phyloP scores from a whole-genome alignment of 208 protist species.

The Acanthamoeba lenticulata region DNA sequence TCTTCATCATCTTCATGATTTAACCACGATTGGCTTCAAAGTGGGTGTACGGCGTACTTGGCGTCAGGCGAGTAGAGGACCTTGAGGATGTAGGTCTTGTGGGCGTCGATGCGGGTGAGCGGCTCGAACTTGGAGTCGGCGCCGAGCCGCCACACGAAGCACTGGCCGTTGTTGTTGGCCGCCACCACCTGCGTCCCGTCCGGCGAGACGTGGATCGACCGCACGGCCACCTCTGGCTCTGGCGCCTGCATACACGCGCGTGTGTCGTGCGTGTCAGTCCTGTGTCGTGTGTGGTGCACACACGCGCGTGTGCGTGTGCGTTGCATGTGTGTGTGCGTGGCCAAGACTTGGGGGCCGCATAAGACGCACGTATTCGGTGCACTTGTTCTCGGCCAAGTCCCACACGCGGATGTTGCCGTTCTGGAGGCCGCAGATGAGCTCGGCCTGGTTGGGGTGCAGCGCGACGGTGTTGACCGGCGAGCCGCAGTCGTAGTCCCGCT shows the following conservation, averaged over 20 bases:
- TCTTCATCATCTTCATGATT: background rate
- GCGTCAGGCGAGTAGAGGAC: slow-evolving; percentile 85
- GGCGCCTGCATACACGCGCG: slow-evolving; percentile 76
- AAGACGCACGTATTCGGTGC: slow-evolving; percentile 81
- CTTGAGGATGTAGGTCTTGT: slow-evolving; percentile 88
- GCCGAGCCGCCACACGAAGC: slow-evolving; percentile 80
- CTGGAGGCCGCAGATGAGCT: slow-evolving; percentile 89
- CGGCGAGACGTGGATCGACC: slow-evolving; percentile 77
- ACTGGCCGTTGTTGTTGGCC: slow-evolving; percentile 85
- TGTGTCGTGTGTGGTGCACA: too few species aligned
- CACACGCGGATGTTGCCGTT: slow-evolving; percentile 88
- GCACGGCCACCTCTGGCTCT: slow-evolving; percentile 83
- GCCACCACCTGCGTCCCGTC: slow-evolving; percentile 83
- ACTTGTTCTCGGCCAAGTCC: slow-evolving; percentile 87
- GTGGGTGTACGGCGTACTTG: slow-evolving; percentile 68
- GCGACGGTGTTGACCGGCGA: slow-evolving; percentile 87
- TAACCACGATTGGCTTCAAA: background rate
- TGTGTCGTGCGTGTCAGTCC: too few species aligned
- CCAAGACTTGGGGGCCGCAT: background rate
- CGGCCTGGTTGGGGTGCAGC: slow-evolving; percentile 88
- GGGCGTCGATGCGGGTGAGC: slow-evolving; percentile 76
- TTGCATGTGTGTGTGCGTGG: background rate
- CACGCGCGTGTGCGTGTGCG: background rate
- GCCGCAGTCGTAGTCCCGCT: slow-evolving; percentile 85
- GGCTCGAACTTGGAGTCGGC: slow-evolving; percentile 70